phyloP scores from a whole-genome alignment of 2,329 filamentous ascomycete genomes.

The Monilinia polystroma region DNA sequence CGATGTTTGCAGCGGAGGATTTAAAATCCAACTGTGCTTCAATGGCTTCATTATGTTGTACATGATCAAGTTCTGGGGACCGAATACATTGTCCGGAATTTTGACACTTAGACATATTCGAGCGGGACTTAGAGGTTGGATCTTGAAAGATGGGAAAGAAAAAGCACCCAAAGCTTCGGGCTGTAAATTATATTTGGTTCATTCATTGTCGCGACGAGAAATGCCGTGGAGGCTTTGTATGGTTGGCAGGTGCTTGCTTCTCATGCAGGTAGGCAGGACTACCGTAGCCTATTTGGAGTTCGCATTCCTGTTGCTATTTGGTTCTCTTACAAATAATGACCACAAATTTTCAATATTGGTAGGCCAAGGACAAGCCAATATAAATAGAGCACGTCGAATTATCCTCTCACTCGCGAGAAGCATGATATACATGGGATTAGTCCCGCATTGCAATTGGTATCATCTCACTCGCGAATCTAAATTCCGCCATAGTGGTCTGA shows the following conservation, averaged over 20 bases:
- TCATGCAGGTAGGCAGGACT: slow-evolving; percentile 13
- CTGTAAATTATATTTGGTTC: slow-evolving; percentile 3
- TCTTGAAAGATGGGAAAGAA: slow-evolving; percentile 5
- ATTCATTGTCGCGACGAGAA: neutral
- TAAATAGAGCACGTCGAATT: neutral
- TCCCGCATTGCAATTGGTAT: neutral
- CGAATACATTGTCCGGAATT: neutral
- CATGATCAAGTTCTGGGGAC: neutral
- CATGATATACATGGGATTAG: neutral
- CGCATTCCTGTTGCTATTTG: neutral
- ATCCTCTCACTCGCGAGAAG: neutral
- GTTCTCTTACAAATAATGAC: neutral
- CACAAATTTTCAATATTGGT: neutral
- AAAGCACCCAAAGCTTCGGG: slow-evolving; percentile 1
- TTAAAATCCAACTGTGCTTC: neutral
- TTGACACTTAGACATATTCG: slow-evolving; percentile 12
- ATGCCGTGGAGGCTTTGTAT: neutral
- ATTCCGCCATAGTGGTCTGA: slow-evolving; percentile 23
- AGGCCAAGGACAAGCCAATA: slow-evolving; percentile 4
- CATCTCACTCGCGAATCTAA: slow-evolving; percentile 18
- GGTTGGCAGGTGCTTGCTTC: neutral
- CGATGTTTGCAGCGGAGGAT: neutral
- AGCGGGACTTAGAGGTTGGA: neutral
- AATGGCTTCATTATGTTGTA: neutral
- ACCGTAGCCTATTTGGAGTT: neutral